These are phyloP conservation scores for Tylopilus rubrobrunneus DNA, from an alignment of 768 basidiomycete genomes.

Conservation along the genomic window DNA sequence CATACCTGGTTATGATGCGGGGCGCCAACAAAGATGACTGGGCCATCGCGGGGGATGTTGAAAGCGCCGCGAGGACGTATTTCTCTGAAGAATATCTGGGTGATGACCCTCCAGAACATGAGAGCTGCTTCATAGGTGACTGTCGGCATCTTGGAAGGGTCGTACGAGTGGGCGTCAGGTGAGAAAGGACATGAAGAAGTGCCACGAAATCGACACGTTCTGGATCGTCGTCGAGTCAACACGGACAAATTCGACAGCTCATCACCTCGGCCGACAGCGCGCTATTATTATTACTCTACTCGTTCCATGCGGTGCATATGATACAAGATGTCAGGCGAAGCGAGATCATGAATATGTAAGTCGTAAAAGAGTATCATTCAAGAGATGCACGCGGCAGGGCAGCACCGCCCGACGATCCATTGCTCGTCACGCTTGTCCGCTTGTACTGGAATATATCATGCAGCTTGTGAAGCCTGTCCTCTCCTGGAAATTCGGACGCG, in stretches of 20 bases:
- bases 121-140: slow-evolving; percentile 68
- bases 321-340: slow-evolving; percentile 27
- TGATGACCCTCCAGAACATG: slow-evolving; percentile 80
- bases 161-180: slow-evolving; percentile 5
- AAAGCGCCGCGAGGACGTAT: slow-evolving; percentile 91
- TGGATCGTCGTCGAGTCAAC: slow-evolving; percentile 17
- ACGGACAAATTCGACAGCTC: slow-evolving; percentile 20
- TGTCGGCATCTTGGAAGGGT: slow-evolving; percentile 19
- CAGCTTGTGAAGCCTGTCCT: slow-evolving; percentile 68
- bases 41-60: slow-evolving; percentile 87
- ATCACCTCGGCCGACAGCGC: neutral
- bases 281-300: slow-evolving; percentile 19
- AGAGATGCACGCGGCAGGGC: slow-evolving; percentile 12
- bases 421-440: slow-evolving; percentile 58
- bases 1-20: slow-evolving; percentile 88
- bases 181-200: slow-evolving; percentile 9
- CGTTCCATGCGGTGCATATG: slow-evolving; percentile 21
- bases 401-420: slow-evolving; percentile 33
- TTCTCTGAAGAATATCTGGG: slow-evolving; percentile 95
- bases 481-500: slow-evolving; percentile 36
- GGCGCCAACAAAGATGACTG: slow-evolving; percentile 89
- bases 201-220: neutral
- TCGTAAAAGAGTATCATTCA: slow-evolving; percentile 21
- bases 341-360: slow-evolving; percentile 6
- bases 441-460: slow-evolving; percentile 81